A percentile compares a stretch with the other conserved stretches of the same genome.
Conservation (phyloP, 805 yeast genomes). For the Hanseniaspora vineae region DNA sequence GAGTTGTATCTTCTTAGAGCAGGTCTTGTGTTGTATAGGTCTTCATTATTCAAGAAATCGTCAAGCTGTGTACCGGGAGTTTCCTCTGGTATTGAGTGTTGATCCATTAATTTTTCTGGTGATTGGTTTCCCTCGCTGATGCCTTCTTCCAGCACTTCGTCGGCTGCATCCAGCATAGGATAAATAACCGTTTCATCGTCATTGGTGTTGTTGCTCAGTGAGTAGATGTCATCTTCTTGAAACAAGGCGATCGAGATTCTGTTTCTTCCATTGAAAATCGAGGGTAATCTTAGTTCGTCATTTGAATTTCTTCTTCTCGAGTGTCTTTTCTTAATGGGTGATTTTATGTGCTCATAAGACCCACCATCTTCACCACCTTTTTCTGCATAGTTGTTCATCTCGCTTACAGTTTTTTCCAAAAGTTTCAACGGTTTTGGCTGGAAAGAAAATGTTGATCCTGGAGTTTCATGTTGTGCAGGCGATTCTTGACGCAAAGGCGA, state of each 20-base stretch:
- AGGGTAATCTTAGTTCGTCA: slow-evolving; percentile 6
- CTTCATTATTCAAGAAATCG: slow-evolving; percentile 1
- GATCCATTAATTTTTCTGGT: too few relatives aligned
- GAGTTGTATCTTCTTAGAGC: slow-evolving; percentile 19
- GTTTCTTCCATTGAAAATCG: slow-evolving; percentile 21
- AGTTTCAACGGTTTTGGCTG: slow-evolving; percentile 18
- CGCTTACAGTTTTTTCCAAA: slow-evolving; percentile 3
- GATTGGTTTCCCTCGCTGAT: neutral
- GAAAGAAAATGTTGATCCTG: slow-evolving; percentile 10
- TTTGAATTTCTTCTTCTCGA: slow-evolving; percentile 1
- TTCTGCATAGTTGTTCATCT: neutral
- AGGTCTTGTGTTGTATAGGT: slow-evolving; percentile 4
- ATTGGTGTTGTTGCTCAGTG: neutral
- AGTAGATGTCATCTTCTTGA: slow-evolving; percentile 11
- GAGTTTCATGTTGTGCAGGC: slow-evolving; percentile 6
- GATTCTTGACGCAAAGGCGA: too few relatives aligned
- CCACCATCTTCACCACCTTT: too few relatives aligned
- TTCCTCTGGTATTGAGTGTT: too few relatives aligned
- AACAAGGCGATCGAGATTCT: slow-evolving; percentile 22
- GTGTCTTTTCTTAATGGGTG: slow-evolving; percentile 3
- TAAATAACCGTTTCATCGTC: slow-evolving; percentile 4
- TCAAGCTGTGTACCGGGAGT: slow-evolving; percentile 1
- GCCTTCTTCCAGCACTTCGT: slow-evolving; percentile 2
- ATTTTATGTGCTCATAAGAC: slow-evolving; percentile 8
- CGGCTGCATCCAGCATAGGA: neutral